Evolutionary conservation across 257 asterid genomes (phyloP).

Genomic region (Verbascum thapsus): DNA sequence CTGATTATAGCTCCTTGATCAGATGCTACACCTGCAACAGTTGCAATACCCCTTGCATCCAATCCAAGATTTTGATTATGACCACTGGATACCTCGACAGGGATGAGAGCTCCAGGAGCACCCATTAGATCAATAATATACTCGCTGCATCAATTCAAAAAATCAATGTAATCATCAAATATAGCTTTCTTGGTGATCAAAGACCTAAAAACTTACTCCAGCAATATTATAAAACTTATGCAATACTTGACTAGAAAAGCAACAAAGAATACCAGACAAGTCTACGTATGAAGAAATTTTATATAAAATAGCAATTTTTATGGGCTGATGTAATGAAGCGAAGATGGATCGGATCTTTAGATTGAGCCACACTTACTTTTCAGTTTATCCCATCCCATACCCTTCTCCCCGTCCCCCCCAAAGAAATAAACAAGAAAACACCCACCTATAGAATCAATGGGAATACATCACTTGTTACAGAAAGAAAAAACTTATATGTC

Average conservation of each 20-base stretch:
- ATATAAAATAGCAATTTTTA: background rate
- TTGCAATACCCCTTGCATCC: constrained; percentile 48
- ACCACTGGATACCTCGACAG: constrained; percentile 75
- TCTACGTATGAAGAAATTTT: constrained; percentile 5
- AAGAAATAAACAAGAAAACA: background rate
- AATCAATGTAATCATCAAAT: constrained; percentile 22
- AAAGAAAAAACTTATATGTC: background rate
- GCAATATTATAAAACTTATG: constrained; percentile 13
- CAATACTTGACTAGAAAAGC: constrained; percentile 4
- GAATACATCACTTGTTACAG: background rate
- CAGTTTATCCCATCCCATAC: constrained; percentile 12
- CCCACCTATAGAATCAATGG: too few species aligned
- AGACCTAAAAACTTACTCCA: constrained; percentile 11
- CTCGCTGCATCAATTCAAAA: constrained; percentile 70
- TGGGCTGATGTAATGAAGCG: constrained; percentile 23
- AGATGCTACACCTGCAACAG: constrained; percentile 37
- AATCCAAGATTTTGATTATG: constrained; percentile 59
- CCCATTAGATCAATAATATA: constrained; percentile 98
- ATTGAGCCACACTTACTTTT: background rate
- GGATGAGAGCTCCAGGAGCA: constrained; percentile 98
- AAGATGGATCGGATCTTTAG: background rate
- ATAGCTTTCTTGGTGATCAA: background rate
- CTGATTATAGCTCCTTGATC: constrained; percentile 37
- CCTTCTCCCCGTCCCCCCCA: background rate
- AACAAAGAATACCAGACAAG: background rate